phyloP scores from a whole-genome alignment of 164 flowering plant genomes.

The Liriodendron chinense region DNA sequence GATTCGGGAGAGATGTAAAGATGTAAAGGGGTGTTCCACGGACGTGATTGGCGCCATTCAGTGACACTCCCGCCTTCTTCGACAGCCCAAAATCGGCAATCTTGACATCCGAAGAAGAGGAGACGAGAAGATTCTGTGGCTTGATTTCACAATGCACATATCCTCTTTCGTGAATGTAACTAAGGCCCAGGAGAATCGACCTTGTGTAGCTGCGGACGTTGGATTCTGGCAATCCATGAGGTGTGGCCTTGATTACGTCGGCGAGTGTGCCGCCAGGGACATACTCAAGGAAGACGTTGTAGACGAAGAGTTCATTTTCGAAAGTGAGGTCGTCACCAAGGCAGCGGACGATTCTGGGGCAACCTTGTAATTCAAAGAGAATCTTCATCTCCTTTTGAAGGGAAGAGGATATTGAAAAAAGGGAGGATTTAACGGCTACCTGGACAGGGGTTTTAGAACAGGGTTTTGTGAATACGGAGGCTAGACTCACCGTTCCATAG shows the following conservation, averaged over 20 bases:
- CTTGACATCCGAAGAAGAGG: not conserved
- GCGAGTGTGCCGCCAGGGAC: not conserved
- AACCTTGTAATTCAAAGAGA: not conserved
- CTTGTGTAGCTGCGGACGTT: not conserved
- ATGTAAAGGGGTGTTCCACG: slow-evolving; percentile 76
- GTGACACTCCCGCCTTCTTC: not conserved
- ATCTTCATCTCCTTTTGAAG: not conserved
- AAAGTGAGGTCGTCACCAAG: not conserved
- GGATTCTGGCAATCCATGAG: not conserved
- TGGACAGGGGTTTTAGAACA: too few species aligned
- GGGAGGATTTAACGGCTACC: not conserved
- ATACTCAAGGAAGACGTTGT: not conserved
- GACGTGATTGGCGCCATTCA: slow-evolving; percentile 27
- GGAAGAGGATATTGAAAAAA: not conserved
- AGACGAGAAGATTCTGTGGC: not conserved
- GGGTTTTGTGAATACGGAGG: too few species aligned
- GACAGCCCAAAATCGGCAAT: not conserved
- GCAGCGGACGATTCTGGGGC: not conserved
- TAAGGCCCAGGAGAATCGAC: not conserved
- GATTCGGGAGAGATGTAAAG: slow-evolving; percentile 78
- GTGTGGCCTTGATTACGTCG: not conserved
- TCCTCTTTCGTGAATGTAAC: not conserved
- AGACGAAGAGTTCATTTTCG: not conserved
- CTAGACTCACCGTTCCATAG: too few species aligned
- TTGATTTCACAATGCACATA: not conserved